phyloP scores from a whole-genome alignment of 495 filamentous ascomycete genomes.

The Xylaria intraflava region DNA sequence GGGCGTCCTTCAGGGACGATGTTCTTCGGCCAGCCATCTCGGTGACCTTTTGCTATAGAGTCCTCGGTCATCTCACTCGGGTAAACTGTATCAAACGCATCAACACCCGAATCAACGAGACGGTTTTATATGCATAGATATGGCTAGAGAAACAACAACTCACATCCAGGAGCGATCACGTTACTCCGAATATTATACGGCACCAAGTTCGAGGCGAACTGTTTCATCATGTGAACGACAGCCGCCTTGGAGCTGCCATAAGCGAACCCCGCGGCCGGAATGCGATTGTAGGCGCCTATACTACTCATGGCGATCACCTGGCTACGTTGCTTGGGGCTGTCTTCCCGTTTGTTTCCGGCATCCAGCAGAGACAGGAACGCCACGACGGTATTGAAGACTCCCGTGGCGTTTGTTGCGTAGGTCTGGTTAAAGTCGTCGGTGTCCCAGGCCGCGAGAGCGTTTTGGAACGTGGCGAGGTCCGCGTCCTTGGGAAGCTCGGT shows the following conservation, averaged over 20 bases:
- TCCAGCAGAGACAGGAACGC: slow-evolving; percentile 53
- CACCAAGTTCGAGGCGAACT: slow-evolving; percentile 40
- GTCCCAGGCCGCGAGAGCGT: slow-evolving; percentile 37
- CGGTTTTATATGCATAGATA: neutral
- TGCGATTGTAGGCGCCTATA: slow-evolving; percentile 45
- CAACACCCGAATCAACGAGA: no score
- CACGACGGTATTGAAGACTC: slow-evolving; percentile 46
- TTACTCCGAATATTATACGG: slow-evolving; percentile 48
- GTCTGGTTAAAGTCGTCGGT: slow-evolving; percentile 45
- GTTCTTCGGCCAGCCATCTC: slow-evolving; percentile 31
- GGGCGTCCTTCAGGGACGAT: slow-evolving; percentile 43
- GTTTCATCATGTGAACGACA: slow-evolving; percentile 50
- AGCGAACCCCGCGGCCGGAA: slow-evolving; percentile 38
- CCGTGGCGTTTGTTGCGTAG: slow-evolving; percentile 45
- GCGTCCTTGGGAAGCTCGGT: slow-evolving; percentile 26
- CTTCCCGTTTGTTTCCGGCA: slow-evolving; percentile 44
- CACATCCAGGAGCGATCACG: slow-evolving; percentile 51
- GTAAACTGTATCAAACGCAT: slow-evolving; percentile 32
- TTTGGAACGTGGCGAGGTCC: slow-evolving; percentile 34
- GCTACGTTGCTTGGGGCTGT: slow-evolving; percentile 38
- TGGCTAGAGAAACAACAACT: slow-evolving; percentile 16
- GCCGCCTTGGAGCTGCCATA: slow-evolving; percentile 52
- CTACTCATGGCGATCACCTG: slow-evolving; percentile 51
- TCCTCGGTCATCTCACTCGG: slow-evolving; percentile 46
- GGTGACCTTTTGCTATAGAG: slow-evolving; percentile 8